A percentile compares a stretch with the other conserved stretches of the same genome.
These are phyloP conservation scores for Tylopilus sp. DNA, from an alignment of 768 basidiomycete species.

Conservation along the genomic window DNA sequence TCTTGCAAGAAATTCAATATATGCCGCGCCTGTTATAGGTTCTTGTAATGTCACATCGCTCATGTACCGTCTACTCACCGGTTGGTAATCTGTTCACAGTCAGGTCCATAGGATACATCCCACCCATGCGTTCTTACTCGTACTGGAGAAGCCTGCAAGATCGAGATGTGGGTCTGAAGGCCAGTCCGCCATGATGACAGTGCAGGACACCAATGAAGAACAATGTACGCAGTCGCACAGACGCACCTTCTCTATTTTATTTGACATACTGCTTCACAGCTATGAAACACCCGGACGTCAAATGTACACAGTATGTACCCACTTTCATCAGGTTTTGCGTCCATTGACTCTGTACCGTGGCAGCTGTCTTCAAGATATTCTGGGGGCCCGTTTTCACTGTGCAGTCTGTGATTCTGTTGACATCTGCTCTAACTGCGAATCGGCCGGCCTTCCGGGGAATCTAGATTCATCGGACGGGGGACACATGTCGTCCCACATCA, in stretches of 20 bases:
- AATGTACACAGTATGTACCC: constrained; percentile 76
- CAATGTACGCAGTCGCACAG: constrained; percentile 53
- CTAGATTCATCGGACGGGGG: constrained; percentile 74
- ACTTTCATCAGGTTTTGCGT: neutral
- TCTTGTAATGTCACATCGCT: constrained; percentile 7
- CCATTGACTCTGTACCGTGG: neutral
- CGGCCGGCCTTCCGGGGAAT: constrained; percentile 81
- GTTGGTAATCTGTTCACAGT: constrained; percentile 35
- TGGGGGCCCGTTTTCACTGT: constrained; percentile 92
- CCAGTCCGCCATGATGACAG: constrained; percentile 15
- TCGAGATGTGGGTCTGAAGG: constrained; percentile 40
- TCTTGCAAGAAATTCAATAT: constrained; percentile 78
- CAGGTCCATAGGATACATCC: constrained; percentile 93
- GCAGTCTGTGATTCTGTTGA: constrained; percentile 83
- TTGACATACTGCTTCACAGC: constrained; percentile 38
- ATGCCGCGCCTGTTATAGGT: constrained; percentile 85
- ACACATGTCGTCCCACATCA: constrained; percentile 82
- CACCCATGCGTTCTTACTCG: constrained; percentile 76
- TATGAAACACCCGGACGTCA: constrained; percentile 75
- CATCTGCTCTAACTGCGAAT: constrained; percentile 85
- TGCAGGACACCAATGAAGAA: constrained; percentile 50
- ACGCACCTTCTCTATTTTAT: neutral
- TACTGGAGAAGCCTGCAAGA: constrained; percentile 59
- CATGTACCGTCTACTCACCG: neutral
- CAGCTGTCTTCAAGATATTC: constrained; percentile 86